phyloP scores from a whole-genome alignment of 2,329 filamentous ascomycete species.

The Thermomyces lanuginosus region DNA sequence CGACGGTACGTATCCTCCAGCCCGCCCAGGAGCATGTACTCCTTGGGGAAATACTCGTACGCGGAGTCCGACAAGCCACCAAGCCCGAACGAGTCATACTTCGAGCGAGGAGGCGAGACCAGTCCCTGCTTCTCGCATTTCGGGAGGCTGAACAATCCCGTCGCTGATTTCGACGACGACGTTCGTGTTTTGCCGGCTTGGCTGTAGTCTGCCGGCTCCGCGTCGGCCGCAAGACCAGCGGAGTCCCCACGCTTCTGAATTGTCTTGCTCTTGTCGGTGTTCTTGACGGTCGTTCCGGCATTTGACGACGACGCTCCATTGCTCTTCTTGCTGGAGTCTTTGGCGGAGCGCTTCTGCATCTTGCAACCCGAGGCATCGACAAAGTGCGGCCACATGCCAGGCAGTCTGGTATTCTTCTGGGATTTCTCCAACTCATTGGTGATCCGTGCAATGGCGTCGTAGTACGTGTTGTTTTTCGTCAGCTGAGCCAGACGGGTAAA shows the following conservation, averaged over 20 bases:
- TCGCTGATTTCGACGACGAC: constrained; percentile 3
- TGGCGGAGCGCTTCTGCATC: constrained; percentile 7
- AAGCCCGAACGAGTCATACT: constrained; percentile 25
- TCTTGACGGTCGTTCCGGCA: constrained; percentile 8
- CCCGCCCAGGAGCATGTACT: constrained; percentile 32
- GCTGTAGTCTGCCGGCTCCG: constrained; percentile 15
- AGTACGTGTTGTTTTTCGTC: constrained; percentile 67
- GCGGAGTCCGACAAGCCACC: constrained; percentile 33
- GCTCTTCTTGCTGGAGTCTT: background rate
- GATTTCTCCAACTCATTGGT: constrained; percentile 62
- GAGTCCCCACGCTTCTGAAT: constrained; percentile 11
- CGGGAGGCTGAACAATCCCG: constrained; percentile 3
- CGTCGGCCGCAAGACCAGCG: constrained; percentile 11
- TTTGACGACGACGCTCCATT: constrained; percentile 2
- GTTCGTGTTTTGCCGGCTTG: constrained; percentile 7
- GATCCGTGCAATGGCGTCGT: constrained; percentile 75
- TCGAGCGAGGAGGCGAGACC: constrained; percentile 16
- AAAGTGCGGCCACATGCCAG: constrained; percentile 64
- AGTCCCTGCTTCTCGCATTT: constrained; percentile 27
- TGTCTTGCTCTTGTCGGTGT: constrained; percentile 12
- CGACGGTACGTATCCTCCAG: constrained; percentile 25
- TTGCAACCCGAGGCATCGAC: constrained; percentile 72
- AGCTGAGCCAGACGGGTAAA: constrained; percentile 80
- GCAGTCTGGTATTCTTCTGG: constrained; percentile 53
- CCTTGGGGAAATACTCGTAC: constrained; percentile 37